phyloP scores from a whole-genome alignment of 202 grass and related monocot genomes.

The Schoenoplectus tabernaemontani region DNA sequence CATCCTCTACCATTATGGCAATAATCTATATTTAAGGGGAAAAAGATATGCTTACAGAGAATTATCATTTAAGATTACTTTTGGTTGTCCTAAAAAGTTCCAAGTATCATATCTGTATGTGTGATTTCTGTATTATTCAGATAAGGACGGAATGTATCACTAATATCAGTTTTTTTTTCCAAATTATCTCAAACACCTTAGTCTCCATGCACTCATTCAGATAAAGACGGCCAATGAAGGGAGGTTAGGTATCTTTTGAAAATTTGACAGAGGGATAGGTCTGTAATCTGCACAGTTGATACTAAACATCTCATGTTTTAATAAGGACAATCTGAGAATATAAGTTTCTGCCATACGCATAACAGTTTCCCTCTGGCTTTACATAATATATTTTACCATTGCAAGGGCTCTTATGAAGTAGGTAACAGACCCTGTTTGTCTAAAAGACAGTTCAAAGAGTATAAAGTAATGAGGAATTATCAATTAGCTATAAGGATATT shows the following conservation, averaged over 20 bases:
- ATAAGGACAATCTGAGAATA: not conserved
- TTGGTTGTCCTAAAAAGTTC: not conserved
- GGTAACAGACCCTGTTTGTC: not conserved
- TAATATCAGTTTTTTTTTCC: not conserved
- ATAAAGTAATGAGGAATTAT: not conserved
- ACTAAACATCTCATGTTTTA: not conserved
- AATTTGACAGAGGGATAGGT: not conserved
- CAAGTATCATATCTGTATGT: not conserved
- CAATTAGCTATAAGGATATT: not conserved
- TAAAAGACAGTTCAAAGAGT: not conserved
- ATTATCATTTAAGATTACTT: not conserved
- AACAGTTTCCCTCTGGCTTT: not conserved
- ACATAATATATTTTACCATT: not conserved
- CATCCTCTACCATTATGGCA: conserved; percentile 79
- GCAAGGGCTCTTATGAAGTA: not conserved
- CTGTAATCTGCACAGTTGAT: not conserved
- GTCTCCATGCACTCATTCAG: not conserved
- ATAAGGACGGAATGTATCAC: not conserved
- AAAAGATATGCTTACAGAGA: not conserved
- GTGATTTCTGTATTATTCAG: not conserved
- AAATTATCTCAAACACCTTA: not conserved
- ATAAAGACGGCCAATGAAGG: not conserved
- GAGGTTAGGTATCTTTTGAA: not conserved
- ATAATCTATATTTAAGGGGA: conserved; percentile 41
- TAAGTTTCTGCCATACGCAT: not conserved